phyloP scores from a whole-genome alignment of 2,329 filamentous ascomycete species.

The Penicillium freii region DNA sequence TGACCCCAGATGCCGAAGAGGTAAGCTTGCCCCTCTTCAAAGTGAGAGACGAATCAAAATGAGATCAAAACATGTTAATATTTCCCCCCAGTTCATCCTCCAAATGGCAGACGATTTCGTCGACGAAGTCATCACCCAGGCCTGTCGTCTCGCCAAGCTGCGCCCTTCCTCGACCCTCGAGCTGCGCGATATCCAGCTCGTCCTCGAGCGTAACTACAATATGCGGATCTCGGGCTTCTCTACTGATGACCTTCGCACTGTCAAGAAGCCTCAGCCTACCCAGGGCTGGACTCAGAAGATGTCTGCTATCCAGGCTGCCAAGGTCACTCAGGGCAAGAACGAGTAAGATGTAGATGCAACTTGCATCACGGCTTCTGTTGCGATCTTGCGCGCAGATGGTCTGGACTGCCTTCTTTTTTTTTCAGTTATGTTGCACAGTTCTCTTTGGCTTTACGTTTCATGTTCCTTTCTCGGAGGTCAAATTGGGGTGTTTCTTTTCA shows the following conservation, averaged over 20 bases:
- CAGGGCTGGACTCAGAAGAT: slow-evolving; percentile 93
- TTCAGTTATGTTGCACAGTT: neutral
- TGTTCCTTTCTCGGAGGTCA: neutral
- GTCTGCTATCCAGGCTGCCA: slow-evolving; percentile 91
- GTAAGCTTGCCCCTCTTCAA: slow-evolving; percentile 50
- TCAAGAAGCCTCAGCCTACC: slow-evolving; percentile 87
- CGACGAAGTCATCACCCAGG: slow-evolving; percentile 80
- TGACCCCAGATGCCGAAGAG: slow-evolving; percentile 94
- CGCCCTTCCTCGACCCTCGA: slow-evolving; percentile 88
- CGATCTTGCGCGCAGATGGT: neutral
- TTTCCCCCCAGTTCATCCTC: slow-evolving; percentile 66
- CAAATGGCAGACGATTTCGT: slow-evolving; percentile 92
- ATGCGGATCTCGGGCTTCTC: slow-evolving; percentile 92
- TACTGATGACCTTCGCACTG: slow-evolving; percentile 88
- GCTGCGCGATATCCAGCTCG: slow-evolving; percentile 78
- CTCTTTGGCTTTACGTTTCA: neutral
- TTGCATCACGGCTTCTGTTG: neutral
- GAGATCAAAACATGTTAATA: neutral
- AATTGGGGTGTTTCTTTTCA: neutral
- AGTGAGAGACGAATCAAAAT: neutral
- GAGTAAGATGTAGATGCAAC: slow-evolving; percentile 29
- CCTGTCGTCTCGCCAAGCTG: slow-evolving; percentile 89
- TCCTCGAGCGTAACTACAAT: slow-evolving; percentile 82
- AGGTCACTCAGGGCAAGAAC: slow-evolving; percentile 56
- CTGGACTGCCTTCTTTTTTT: neutral